Conservation (phyloP, 1,139 yeast species). For the Pichia kudriavzevii region DNA sequence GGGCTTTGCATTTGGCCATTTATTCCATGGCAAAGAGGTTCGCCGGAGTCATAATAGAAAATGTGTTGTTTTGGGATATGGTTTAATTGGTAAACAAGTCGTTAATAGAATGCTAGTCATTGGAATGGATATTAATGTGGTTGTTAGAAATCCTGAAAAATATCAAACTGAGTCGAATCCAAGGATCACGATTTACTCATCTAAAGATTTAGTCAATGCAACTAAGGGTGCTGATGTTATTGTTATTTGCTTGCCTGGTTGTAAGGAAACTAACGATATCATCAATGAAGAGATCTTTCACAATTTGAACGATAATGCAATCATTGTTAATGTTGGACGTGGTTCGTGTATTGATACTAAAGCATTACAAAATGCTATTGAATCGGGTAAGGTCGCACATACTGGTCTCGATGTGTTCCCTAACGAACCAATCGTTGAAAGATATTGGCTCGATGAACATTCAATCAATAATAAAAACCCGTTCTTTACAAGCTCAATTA, state of each 20-base stretch:
- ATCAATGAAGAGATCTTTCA: conserved; percentile 43
- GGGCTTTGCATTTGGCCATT: conserved; percentile 33
- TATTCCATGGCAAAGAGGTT: conserved; percentile 34
- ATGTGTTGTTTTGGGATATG: conserved; percentile 68
- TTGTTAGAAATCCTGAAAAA: conserved; percentile 8
- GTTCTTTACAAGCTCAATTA: conserved; percentile 39
- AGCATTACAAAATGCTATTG: conserved; percentile 61
- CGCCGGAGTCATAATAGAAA: conserved; percentile 17
- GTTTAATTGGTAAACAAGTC: conserved; percentile 63
- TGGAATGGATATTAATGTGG: conserved; percentile 47
- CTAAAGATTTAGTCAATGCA: conserved; percentile 28
- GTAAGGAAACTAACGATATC: conserved; percentile 49
- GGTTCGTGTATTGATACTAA: conserved; percentile 69
- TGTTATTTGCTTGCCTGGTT: conserved; percentile 63
- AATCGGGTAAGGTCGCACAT: conserved; percentile 56
- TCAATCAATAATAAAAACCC: conserved; percentile 3
- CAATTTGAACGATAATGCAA: conserved; percentile 43
- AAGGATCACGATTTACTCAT: not conserved
- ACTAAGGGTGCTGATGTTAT: conserved; percentile 44
- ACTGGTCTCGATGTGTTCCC: conserved; percentile 82
- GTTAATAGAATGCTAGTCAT: conserved; percentile 49
- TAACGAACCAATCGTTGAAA: conserved; percentile 54
- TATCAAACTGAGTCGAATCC: conserved; percentile 1
- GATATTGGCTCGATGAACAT: conserved; percentile 10
- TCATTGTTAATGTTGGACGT: conserved; percentile 74